phyloP scores from a whole-genome alignment of 2,329 filamentous ascomycete species.

The Hortaea sp. region DNA sequence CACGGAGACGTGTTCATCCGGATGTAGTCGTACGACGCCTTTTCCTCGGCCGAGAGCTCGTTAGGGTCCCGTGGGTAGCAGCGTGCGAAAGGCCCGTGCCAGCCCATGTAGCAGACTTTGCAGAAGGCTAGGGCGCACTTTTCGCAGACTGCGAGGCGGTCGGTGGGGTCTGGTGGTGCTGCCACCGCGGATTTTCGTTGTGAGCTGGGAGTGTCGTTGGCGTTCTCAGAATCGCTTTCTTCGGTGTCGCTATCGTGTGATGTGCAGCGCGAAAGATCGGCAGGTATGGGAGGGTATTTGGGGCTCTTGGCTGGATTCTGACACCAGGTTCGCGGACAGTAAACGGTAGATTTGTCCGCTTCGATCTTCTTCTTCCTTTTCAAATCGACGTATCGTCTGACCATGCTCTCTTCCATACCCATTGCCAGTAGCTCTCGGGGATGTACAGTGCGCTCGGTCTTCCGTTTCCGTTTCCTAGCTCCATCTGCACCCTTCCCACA shows the following conservation, averaged over 20 bases:
- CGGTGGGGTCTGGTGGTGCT: slow-evolving; percentile 26
- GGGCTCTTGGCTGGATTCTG: slow-evolving; percentile 66
- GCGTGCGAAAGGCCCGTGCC: slow-evolving; percentile 85
- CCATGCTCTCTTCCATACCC: slow-evolving; percentile 49
- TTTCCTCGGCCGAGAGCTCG: slow-evolving; percentile 74
- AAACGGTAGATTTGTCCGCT: slow-evolving; percentile 81
- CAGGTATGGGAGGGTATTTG: slow-evolving; percentile 37
- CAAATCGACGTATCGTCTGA: slow-evolving; percentile 77
- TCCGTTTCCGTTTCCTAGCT: slow-evolving; percentile 33
- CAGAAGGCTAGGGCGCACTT: slow-evolving; percentile 90
- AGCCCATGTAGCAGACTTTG: slow-evolving; percentile 61
- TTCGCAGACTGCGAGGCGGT: slow-evolving; percentile 74
- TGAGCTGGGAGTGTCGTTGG: background rate
- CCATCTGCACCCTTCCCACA: slow-evolving; percentile 54
- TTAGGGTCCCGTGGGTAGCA: slow-evolving; percentile 54
- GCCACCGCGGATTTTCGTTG: slow-evolving; percentile 9
- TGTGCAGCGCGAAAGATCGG: slow-evolving; percentile 31
- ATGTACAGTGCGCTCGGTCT: slow-evolving; percentile 58
- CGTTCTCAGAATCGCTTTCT: slow-evolving; percentile 15
- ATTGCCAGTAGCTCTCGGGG: slow-evolving; percentile 65
- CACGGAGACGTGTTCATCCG: slow-evolving; percentile 73
- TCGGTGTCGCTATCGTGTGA: slow-evolving; percentile 28
- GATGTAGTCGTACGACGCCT: slow-evolving; percentile 78
- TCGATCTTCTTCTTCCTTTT: slow-evolving; percentile 92
- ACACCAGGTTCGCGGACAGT: slow-evolving; percentile 88